These are phyloP conservation scores for Entomortierella parvispora DNA, from an alignment of 192 early-diverging fungal species.

Conservation along the genomic window DNA sequence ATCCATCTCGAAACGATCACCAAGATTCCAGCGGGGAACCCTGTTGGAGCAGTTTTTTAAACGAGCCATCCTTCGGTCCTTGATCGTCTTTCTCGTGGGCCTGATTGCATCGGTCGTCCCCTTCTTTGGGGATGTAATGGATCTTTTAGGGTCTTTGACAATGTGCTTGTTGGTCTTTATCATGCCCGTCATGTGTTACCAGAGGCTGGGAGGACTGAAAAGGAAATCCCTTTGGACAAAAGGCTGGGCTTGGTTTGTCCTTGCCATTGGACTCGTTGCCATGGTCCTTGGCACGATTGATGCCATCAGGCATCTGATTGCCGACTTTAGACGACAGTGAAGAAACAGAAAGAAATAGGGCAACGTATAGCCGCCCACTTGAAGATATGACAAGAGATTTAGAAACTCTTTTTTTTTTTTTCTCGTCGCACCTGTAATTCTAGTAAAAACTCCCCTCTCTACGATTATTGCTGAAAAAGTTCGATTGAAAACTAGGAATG, in stretches of 20 bases:
- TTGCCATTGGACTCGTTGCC: conserved; percentile 62
- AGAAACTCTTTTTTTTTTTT: no score
- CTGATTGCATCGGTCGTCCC: conserved; percentile 73
- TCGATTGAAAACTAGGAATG: no score
- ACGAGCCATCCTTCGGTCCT: conserved; percentile 61
- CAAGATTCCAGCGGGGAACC: conserved; percentile 28
- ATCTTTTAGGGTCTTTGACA: conserved; percentile 77
- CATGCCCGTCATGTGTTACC: conserved; percentile 78
- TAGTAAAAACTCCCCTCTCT: no score
- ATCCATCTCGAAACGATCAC: conserved; percentile 55
- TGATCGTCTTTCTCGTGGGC: conserved; percentile 63
- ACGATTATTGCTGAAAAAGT: no score
- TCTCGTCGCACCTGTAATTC: no score
- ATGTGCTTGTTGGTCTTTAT: conserved; percentile 77
- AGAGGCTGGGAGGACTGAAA: conserved; percentile 70
- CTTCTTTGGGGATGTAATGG: conserved; percentile 82
- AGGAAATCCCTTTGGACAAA: conserved; percentile 51
- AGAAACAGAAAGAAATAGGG: no score
- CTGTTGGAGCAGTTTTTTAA: conserved; percentile 59
- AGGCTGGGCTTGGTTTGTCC: conserved; percentile 61
- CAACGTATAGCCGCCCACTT: no score
- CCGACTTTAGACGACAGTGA: conserved; percentile 30
- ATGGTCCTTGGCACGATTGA: conserved; percentile 63
- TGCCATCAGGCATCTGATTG: conserved; percentile 59
- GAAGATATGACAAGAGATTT: no score